Conservation (phyloP, 306 rosid genomes). For the Lablab purpureus region DNA sequence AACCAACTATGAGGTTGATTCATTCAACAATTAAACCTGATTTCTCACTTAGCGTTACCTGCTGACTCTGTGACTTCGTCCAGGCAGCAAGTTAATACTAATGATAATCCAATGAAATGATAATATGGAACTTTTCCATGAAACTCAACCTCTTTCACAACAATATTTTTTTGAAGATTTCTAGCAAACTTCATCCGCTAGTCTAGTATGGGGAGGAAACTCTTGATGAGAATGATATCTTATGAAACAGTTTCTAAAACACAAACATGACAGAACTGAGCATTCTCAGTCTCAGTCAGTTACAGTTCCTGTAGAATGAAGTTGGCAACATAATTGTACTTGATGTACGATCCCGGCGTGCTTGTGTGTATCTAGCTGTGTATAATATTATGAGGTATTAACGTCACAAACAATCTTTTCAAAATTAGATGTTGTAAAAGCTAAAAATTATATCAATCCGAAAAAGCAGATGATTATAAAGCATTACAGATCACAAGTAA, state of each 20-base stretch:
- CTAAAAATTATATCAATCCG: background rate
- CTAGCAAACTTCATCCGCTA: background rate
- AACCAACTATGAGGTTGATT: background rate
- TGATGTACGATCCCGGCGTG: background rate
- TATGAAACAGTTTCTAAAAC: background rate
- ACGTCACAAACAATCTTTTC: slow-evolving; percentile 4
- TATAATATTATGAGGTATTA: background rate
- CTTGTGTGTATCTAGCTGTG: background rate
- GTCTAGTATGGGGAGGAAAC: background rate
- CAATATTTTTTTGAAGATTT: background rate
- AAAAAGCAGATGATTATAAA: background rate
- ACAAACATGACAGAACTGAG: background rate
- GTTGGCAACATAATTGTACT: background rate
- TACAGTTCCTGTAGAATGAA: background rate
- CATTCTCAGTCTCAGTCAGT: background rate
- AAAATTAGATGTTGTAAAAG: background rate
- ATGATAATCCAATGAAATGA: background rate
- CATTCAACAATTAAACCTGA: slow-evolving; percentile 1
- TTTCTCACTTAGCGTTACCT: background rate
- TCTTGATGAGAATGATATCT: background rate
- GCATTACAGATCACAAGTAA: background rate
- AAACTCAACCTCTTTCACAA: background rate
- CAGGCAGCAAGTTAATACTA: background rate
- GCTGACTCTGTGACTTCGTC: background rate
- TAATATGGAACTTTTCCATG: background rate